Evolutionary conservation across 805 yeast genomes (phyloP), one percentile per base, ranked within the genome.

Genomic region (Barnettozyma salicaria): DNA sequence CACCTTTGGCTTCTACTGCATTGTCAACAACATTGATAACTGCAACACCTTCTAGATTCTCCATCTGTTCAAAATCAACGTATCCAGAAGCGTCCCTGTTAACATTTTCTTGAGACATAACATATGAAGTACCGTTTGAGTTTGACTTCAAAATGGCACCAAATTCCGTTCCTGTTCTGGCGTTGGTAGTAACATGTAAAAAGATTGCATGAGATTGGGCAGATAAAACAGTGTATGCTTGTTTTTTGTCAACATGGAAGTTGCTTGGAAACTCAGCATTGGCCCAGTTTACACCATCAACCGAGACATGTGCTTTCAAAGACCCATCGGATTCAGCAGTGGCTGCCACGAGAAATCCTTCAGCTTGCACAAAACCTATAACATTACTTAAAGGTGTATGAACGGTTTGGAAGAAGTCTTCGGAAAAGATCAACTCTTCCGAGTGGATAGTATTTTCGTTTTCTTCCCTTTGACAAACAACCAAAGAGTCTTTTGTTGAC

Each of bases 141-240:
- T 90, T 89, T 2, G 96, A 86, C 53, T 90, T 90, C 53, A 92
- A 65, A 14, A 92, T 61, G 1, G 86, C 68, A 13, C 98, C 98
- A 56, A 57, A 79, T 50, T 86, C 92, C 8, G 61, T 51, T 12
- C 70, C 76, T 1, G 50, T 30, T 10, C 63, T 67, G 14, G 62
- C 53, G 48, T 67, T 67, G 0, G 89, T 80, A 4, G 96, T 84
- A 7, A 88, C 82, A 56, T 87, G 97, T 60, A 92, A 53, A 59
- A 88, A 82, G 5, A 92, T 67, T 2, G 95, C 75, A 22, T 79
- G 73, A 0, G 87, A 69, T 19, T 71, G 70, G 1, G 90, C 76
- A 27, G 85, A 87, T 28, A 92, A 64, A 18, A 90, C 71, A 0
- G 96, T 89, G 59, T 85, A 88, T 0, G 87, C 84, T 42, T 73